Evolutionary conservation across 2,329 filamentous ascomycete genomes (phyloP).

Genomic region (Microdochium bolleyi): DNA sequence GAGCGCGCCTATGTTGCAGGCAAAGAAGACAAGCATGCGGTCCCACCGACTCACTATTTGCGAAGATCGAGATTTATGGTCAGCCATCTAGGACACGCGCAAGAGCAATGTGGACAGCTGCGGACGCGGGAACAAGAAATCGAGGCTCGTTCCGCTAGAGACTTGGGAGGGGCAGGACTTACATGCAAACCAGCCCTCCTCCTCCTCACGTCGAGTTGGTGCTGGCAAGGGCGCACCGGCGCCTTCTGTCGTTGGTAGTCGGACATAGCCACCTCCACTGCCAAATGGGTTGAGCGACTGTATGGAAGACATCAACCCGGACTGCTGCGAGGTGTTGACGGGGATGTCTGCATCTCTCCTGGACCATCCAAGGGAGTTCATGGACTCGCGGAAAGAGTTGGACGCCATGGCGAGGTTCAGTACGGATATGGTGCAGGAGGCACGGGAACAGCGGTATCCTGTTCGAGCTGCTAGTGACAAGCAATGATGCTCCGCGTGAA

Average conservation of each 20-base stretch:
- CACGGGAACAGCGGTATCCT: too few species aligned
- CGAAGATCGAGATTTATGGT: slow-evolving; percentile 19
- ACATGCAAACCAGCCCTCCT: slow-evolving; percentile 93
- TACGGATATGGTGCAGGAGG: background rate
- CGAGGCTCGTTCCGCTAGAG: slow-evolving; percentile 9
- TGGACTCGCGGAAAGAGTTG: slow-evolving; percentile 82
- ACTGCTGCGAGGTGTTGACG: slow-evolving; percentile 62
- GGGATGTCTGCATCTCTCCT: slow-evolving; percentile 72
- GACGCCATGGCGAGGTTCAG: slow-evolving; percentile 60
- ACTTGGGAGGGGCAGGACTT: slow-evolving; percentile 44
- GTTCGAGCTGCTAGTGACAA: too few species aligned
- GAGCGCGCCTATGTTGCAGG: slow-evolving; percentile 81
- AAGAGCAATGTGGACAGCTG: slow-evolving; percentile 21
- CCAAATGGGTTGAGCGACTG: slow-evolving; percentile 84
- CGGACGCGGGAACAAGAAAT: slow-evolving; percentile 19
- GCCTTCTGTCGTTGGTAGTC: slow-evolving; percentile 77
- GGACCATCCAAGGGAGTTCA: slow-evolving; percentile 93
- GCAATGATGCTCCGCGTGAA: too few species aligned
- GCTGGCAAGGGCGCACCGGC: slow-evolving; percentile 81
- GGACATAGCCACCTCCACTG: slow-evolving; percentile 70
- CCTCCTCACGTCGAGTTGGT: slow-evolving; percentile 78
- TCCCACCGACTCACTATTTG: slow-evolving; percentile 90
- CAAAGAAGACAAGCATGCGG: slow-evolving; percentile 82
- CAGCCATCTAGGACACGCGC: slow-evolving; percentile 14
- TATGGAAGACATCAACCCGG: slow-evolving; percentile 71